These are phyloP conservation scores for Pulveroboletus sp. DNA, from an alignment of 768 basidiomycete genomes.

Conservation along the genomic window DNA sequence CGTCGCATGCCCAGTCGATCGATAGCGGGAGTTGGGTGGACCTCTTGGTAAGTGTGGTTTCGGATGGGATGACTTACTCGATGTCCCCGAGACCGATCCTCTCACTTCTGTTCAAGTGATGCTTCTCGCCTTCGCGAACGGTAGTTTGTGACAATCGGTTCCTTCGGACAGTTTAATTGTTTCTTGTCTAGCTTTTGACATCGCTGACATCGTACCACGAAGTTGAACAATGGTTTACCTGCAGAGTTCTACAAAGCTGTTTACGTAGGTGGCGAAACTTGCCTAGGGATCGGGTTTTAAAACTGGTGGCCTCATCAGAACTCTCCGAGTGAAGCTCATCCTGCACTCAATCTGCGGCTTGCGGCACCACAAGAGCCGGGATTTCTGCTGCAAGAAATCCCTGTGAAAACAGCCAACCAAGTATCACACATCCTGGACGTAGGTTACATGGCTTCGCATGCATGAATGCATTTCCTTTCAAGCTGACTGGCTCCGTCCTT, in stretches of 20 bases:
- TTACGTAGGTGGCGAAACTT: constrained; percentile 47
- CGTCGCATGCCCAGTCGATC: constrained; percentile 20
- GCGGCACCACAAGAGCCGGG: constrained; percentile 72
- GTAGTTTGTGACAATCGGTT: not conserved
- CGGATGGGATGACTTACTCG: not conserved
- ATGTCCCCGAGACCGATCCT: not conserved
- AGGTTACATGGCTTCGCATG: constrained; percentile 6
- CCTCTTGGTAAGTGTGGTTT: constrained; percentile 26
- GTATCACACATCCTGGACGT: constrained; percentile 77
- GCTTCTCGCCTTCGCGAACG: not conserved
- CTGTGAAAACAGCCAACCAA: constrained; percentile 67
- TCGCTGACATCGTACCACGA: constrained; percentile 12
- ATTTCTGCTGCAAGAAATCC: constrained; percentile 65
- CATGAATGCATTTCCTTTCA: not conserved
- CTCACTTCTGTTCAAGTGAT: not conserved
- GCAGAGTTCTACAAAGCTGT: constrained; percentile 63
- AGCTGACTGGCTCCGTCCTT: not conserved
- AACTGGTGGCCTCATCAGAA: constrained; percentile 36
- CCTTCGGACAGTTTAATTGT: not conserved
- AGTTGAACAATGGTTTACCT: constrained; percentile 55
- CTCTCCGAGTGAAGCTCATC: constrained; percentile 64
- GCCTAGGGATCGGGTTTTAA: not conserved
- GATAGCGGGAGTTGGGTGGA: constrained; percentile 29
- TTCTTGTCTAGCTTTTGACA: not conserved
- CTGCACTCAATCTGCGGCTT: constrained; percentile 64